Percentiles rank a stretch among this genome's conserved stretches.
Conservation (phyloP, 305 asterid species). For the Rubia occidens region DNA sequence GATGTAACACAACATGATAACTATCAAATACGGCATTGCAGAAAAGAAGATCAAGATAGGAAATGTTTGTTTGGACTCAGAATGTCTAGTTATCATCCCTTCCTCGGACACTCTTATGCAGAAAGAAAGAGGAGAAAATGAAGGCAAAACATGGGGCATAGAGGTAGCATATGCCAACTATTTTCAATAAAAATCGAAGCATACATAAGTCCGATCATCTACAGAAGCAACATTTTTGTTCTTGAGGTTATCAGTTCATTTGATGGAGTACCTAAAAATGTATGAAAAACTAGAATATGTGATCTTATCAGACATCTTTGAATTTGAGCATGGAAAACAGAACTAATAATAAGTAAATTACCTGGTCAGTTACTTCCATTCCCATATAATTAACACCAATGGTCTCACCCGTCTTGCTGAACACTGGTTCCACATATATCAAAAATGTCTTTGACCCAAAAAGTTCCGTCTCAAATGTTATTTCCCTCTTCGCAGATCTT, state of each 20-base stretch:
- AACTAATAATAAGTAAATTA: constrained; percentile 12
- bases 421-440: constrained; percentile 32
- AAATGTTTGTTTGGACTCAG: neutral
- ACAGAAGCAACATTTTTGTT: no score
- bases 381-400: constrained; percentile 94
- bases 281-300: no score
- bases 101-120: neutral
- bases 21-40: constrained; percentile 3
- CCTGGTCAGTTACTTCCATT: constrained; percentile 93
- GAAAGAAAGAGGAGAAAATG: neutral
- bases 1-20: constrained; percentile 14
- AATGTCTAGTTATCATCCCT: neutral
- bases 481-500: constrained; percentile 73
- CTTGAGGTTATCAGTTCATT: no score
- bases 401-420: constrained; percentile 75
- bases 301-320: no score
- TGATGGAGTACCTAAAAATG: no score
- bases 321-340: neutral
- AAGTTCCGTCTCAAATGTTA: constrained; percentile 76
- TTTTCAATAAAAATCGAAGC: no score
- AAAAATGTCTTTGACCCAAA: constrained; percentile 71
- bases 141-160: neutral
- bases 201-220: no score
- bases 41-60: neutral
- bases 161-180: neutral